Evolutionary conservation across 1,284 basidiomycete genomes (phyloP).

Genomic region (Singerocomus rubriflavus): DNA sequence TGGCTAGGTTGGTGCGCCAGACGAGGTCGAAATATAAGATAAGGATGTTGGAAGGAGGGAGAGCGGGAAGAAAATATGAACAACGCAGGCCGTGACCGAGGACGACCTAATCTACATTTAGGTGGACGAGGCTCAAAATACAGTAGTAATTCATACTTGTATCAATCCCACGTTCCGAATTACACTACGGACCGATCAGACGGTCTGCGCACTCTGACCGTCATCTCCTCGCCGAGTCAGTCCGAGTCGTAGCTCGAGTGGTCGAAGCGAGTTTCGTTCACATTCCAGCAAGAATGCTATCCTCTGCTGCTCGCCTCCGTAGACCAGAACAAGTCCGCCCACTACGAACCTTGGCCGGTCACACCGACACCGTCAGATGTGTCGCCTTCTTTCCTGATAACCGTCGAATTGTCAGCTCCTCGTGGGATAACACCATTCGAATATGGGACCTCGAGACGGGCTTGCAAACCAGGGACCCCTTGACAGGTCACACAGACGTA

Average conservation of each 20-base stretch:
- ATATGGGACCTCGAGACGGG: constrained; percentile 29
- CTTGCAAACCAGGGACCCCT: constrained; percentile 10
- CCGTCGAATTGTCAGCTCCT: constrained; percentile 28
- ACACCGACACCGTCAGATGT: constrained; percentile 28
- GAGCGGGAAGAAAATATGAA: not conserved
- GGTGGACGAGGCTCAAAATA: no score
- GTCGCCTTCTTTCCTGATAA: constrained; percentile 32
- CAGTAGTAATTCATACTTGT: no score
- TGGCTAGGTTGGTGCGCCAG: not conserved
- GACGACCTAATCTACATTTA: not conserved
- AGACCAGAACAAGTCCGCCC: constrained; percentile 30
- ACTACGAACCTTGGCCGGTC: constrained; percentile 24
- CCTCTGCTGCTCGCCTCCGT: constrained; percentile 23
- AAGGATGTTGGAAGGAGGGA: not conserved
- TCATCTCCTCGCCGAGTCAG: not conserved
- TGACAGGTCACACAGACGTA: constrained; percentile 30
- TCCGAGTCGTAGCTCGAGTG: not conserved
- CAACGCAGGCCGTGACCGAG: not conserved
- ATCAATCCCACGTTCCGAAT: constrained; percentile 1
- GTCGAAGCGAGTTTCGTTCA: not conserved
- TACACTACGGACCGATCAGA: not conserved
- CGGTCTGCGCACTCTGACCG: not conserved
- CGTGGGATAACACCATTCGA: constrained; percentile 29
- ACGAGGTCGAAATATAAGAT: not conserved
- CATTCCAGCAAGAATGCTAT: constrained; percentile 17